Percentiles rank a stretch among this genome's conserved stretches.
Conservation (phyloP, 164 flowering plant species). For the Annona squamosa region DNA sequence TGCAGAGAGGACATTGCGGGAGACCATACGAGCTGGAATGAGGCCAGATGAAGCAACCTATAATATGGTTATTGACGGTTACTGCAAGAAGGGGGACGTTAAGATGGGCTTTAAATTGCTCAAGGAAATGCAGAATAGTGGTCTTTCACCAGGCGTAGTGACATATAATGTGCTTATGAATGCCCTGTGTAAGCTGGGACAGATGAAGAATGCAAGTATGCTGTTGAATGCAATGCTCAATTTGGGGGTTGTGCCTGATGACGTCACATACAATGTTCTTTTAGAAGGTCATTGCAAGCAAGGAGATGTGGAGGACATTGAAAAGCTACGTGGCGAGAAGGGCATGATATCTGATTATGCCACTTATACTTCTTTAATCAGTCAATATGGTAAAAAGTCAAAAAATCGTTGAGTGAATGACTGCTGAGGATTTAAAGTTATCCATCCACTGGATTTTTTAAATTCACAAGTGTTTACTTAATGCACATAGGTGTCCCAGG, state of each 20-base stretch:
- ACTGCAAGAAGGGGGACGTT: conserved; percentile 60
- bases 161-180: conserved; percentile 72
- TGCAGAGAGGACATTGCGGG: conserved; percentile 54
- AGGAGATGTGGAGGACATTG: conserved; percentile 27
- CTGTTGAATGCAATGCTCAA: conserved; percentile 66
- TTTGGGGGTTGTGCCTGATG: conserved; percentile 66
- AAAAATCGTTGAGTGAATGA: conserved; percentile 19
- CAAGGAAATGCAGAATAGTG: conserved; percentile 56
- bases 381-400: conserved; percentile 24
- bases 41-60: conserved; percentile 60
- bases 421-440: background rate
- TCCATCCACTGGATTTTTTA: too few relatives aligned
- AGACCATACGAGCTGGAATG: conserved; percentile 49
- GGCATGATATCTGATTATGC: conserved; percentile 67
- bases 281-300: conserved; percentile 68
- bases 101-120: conserved; percentile 57
- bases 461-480: background rate
- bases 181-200: conserved; percentile 69
- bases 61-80: conserved; percentile 69
- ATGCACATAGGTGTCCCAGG: background rate
- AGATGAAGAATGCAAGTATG: conserved; percentile 65
- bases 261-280: conserved; percentile 68
- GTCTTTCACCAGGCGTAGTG: conserved; percentile 41
- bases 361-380: conserved; percentile 42
- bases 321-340: conserved; percentile 43